Conservation (phyloP, 2,329 filamentous ascomycete species). For the Phialophora expanda region DNA sequence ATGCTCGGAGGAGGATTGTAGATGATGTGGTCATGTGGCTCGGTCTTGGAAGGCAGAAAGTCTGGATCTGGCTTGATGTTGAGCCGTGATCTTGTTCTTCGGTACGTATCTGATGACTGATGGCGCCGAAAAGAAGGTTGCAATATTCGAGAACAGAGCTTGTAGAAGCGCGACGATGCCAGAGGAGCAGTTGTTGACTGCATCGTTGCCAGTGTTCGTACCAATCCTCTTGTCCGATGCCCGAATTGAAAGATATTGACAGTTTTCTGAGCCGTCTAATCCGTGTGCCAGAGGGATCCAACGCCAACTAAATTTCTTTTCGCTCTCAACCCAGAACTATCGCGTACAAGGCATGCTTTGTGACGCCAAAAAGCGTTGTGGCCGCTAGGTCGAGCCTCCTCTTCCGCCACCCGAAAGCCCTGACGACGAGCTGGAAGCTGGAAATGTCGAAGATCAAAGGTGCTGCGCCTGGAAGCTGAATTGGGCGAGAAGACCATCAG, state of each 20-base stretch:
- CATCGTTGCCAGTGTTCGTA: constrained; percentile 22
- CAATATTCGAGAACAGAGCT: constrained; percentile 39
- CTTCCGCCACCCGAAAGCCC: background rate
- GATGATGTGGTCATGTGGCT: constrained; percentile 61
- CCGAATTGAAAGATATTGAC: background rate
- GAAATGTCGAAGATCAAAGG: background rate
- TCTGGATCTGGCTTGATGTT: constrained; percentile 59
- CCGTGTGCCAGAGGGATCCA: background rate
- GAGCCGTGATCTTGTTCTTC: constrained; percentile 57
- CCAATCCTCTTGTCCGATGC: background rate
- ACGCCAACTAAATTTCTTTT: background rate
- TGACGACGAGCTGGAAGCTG: background rate
- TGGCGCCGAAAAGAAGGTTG: constrained; percentile 45
- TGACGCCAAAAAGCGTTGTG: background rate
- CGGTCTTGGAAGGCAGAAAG: constrained; percentile 50
- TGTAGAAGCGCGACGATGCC: constrained; percentile 39
- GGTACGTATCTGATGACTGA: constrained; percentile 53
- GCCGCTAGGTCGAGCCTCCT: background rate
- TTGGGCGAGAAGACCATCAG: constrained; percentile 9
- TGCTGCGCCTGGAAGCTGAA: constrained; percentile 4
- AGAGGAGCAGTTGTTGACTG: constrained; percentile 24
- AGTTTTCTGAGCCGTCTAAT: background rate
- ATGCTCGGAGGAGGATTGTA: constrained; percentile 70
- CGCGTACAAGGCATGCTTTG: background rate
- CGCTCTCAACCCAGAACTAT: constrained; percentile 1